Base-by-base conservation (phyloP, 1,284 basidiomycete genomes). In the Paramarasmius palmivorus region DNA sequence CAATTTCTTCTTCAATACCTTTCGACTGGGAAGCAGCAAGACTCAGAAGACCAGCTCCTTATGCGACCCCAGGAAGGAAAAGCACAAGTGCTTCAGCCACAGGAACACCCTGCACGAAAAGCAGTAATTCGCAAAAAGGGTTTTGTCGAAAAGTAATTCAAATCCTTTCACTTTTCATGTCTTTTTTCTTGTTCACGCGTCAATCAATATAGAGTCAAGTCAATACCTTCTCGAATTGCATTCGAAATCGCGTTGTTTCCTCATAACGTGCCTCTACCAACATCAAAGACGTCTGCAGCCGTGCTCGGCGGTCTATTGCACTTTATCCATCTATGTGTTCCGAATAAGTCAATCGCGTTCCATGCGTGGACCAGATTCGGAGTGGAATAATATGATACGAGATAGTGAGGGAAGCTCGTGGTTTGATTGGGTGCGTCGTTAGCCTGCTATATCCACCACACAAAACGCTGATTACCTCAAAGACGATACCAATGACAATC, bases 21-120 rank as follows among this genome's bases (percentile, higher is more conserved):
- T 91, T 92, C 63, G 90, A 92, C 71, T 92, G 90, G 90, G 86
- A 88, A 38, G 90, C 90, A 0, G 90, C 83, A 8, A 75, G 84
- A 19, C 76, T 80, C 1, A 75, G 78, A 50, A 76, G 77, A 56
- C 83, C 87, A 5, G 81, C 88, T 15, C 90, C 89, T 1, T 92
- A 87, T 72, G 75, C 72, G 4, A 83, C 81, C 0, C 86, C 86
- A 4, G 58, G 75, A 2, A 75, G 75, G 49, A 70, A 58, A 48
- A 83, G 75, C 42, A 50, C 50, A 4, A 57, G 68, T 44, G 73
- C 81, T 49, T 77, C 75, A 63, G 81, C 76, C 59, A 67, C 72
- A 46, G 68, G 66, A 14, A 67, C 68, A 49, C 1, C 71, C 72
- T 15, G 53, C 49, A 1, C 72, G 73, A 36, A 77, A 79, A 61